Evolutionary conservation across 805 yeast species (phyloP), one percentile per base, ranked within the genome.

Genomic region (Millerozyma acaciae): DNA sequence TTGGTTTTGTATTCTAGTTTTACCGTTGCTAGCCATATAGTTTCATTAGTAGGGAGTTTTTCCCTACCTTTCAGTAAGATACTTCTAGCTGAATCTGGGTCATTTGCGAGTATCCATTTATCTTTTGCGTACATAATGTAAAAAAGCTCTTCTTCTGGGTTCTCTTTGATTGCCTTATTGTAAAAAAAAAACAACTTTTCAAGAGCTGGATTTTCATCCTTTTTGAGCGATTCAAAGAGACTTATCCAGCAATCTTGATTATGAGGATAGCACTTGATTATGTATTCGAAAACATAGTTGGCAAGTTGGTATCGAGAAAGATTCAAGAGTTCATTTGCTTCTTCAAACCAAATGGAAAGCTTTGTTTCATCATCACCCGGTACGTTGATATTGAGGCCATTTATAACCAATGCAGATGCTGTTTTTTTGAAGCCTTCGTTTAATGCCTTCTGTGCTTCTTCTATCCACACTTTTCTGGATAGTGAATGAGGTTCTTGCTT

Each of bases 41-140:
- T 75, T 39, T 76, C 80, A 39, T 62, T 65, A 0, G 55, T 42
- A 1, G 80, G 73, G 6, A 73, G 55, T 2, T 44, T 34, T 4
- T 59, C 48, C 26, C 73, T 51, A 0, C 83, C 82, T 9, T 64
- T 57, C 2, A 60, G 49, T 5, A 88, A 57, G 4, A 84, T 72
- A 1, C 49, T 44, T 33, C 79, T 60, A 0, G 95, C 83, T 3
- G 62, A 70, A 1, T 50, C 57, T 1, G 70, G 45, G 43, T 82
- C 76, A 1, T 62, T 50, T 2, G 59, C 68, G 16, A 62, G 36
- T 27, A 60, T 55, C 81, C 87, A 78, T 33, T 70, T 62, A 45
- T 83, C 89, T 43, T 81, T 80, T 0, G 95, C 83, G 48, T 75
- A 85, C 77, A 80, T 75, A 32, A 86, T 55, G 57, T 76, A 70